A percentile compares a stretch with the other conserved stretches of the same genome.
Evolutionary conservation across 164 flowering plant genomes (phyloP).

Genomic region (Tinospora cordifolia): DNA sequence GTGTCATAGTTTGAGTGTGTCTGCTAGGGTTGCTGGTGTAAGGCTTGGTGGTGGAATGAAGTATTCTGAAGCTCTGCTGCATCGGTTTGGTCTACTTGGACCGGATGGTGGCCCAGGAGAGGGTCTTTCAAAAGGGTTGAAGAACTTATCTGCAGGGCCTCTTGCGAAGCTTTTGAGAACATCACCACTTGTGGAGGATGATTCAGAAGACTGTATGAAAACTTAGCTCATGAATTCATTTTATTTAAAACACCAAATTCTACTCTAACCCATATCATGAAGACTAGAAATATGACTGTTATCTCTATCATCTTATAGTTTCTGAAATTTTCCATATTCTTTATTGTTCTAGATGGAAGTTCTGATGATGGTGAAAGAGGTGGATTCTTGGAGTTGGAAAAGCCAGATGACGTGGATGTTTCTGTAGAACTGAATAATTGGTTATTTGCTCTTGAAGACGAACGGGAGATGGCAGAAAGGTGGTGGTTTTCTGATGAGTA

Average conservation of each 20-base stretch:
- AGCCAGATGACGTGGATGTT: conserved; percentile 80
- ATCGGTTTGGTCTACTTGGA: conserved; percentile 87
- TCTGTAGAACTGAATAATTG: conserved; percentile 77
- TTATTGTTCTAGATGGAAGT: conserved; percentile 39
- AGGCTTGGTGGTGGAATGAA: conserved; percentile 97
- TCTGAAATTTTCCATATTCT: background rate
- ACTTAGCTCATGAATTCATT: background rate
- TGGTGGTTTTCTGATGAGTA: conserved; percentile 34
- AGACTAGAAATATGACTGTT: too few relatives aligned
- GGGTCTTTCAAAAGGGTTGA: conserved; percentile 74
- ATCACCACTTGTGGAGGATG: conserved; percentile 39
- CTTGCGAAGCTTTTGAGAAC: conserved; percentile 65
- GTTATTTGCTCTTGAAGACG: conserved; percentile 95
- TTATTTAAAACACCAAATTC: background rate
- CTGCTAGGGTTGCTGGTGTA: conserved; percentile 74
- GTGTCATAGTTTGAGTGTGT: conserved; percentile 66
- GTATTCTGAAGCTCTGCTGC: conserved; percentile 82
- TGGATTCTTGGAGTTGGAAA: conserved; percentile 50
- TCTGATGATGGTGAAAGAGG: conserved; percentile 31
- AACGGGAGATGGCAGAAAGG: conserved; percentile 56
- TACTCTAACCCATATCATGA: background rate
- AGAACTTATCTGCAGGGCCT: conserved; percentile 69
- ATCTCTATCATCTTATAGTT: too few relatives aligned
- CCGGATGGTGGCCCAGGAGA: conserved; percentile 94
- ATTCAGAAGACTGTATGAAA: conserved; percentile 43